Evolutionary conservation across 768 basidiomycete species (phyloP), one percentile per base, ranked within the genome.

Genomic region (Boletus tylopilopsis): DNA sequence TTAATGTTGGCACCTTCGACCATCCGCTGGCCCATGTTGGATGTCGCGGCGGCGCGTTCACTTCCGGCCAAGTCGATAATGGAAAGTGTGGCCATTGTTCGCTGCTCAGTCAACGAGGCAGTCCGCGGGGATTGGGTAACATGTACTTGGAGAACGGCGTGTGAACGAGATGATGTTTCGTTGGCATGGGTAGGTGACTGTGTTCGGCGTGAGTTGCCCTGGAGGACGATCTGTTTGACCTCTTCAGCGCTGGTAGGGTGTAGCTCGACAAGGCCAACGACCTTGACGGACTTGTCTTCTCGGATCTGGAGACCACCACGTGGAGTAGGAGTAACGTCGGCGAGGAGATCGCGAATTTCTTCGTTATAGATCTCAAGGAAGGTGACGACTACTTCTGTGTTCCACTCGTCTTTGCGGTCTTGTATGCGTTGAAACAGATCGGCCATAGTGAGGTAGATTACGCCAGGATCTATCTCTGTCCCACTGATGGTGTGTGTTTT

Each of bases 311-410:
- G 80, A 32, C 93, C 93, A 9, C 94, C 94, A 42, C 88, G 81
- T 33, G 86, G 83, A n/a, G 61, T 50, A 19, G 67, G 64, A 3
- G 76, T 67, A n/a, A 80, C 79, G 13, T 95, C 93, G 2, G 85
- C 71, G 39, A 99, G 84, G 30, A 99, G 84, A 68, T 99, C 96
- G 11, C 93, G 87, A 57, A 99, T 99, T 66, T 92, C 92, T 70
- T 99, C 96, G 67, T 98, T 98, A 75, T 99, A 99, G 47, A 99
- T 97, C 69, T 99, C 96, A 50, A 99, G 82, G 71, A 97, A 97
- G 4, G 94, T 95, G 45, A 98, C 90, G 59, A 85, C 79, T 45
- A 98, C 88, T 59, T 93, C 88, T 38, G 86, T 82, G 48, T 84
- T 86, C 79, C 84, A 84, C 30, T 96, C 89, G 48, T 90, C 90